Evolutionary conservation across 1,284 basidiomycete genomes (phyloP).

Genomic region (Phellopilus nigrolimitatus): DNA sequence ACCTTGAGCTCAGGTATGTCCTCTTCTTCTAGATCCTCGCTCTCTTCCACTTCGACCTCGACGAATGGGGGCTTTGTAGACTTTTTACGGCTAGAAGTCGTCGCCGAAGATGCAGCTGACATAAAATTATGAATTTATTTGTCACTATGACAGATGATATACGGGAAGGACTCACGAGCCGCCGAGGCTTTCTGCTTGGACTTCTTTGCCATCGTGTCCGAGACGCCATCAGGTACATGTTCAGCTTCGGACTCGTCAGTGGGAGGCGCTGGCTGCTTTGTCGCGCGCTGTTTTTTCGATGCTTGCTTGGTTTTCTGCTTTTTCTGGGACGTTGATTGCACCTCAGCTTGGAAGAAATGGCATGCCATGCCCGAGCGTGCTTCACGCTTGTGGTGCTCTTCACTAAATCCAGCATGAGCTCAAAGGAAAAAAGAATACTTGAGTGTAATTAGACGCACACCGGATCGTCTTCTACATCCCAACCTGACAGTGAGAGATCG

Average conservation of each 20-base stretch:
- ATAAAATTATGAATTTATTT: too few relatives aligned
- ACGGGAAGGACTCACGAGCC: too few relatives aligned
- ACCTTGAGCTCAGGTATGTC: slow-evolving; percentile 20
- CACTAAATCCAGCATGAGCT: slow-evolving; percentile 38
- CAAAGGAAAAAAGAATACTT: slow-evolving; percentile 9
- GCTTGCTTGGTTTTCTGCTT: slow-evolving; percentile 22
- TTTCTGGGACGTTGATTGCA: slow-evolving; percentile 20
- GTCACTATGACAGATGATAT: too few relatives aligned
- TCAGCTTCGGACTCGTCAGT: slow-evolving; percentile 5
- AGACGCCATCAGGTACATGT: neutral
- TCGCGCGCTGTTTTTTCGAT: slow-evolving; percentile 8
- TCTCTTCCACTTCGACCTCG: slow-evolving; percentile 1
- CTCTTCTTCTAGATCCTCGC: slow-evolving; percentile 20
- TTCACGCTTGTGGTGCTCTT: slow-evolving; percentile 61
- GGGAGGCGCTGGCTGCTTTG: neutral
- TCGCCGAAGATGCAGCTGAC: neutral
- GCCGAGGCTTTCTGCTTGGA: neutral
- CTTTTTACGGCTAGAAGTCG: slow-evolving; percentile 4
- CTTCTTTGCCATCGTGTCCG: slow-evolving; percentile 9
- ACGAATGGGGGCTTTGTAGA: neutral
- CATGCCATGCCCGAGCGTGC: slow-evolving; percentile 42
- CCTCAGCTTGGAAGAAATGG: slow-evolving; percentile 42
- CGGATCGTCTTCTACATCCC: slow-evolving; percentile 79
- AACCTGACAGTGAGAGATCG: slow-evolving; percentile 65
- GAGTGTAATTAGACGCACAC: slow-evolving; percentile 42